Base-by-base conservation (phyloP, 768 basidiomycete species). In the Boletus pseudo-olivaceus region DNA sequence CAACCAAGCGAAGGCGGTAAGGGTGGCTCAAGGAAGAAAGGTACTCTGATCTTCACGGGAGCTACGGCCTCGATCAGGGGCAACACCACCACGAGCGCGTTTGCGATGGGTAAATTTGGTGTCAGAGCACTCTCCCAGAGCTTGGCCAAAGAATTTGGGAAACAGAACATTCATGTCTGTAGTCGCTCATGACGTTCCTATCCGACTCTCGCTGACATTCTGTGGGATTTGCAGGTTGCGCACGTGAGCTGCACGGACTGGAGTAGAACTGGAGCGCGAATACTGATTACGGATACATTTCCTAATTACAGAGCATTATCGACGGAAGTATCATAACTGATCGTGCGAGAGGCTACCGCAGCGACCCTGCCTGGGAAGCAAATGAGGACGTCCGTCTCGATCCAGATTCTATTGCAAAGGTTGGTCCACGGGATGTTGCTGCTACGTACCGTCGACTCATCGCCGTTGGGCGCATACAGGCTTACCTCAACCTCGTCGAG, bases 131-230 rank as follows among this genome's bases (percentile, higher is more conserved):
- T 90, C 43, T 79, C 81, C 0, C 88, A 90, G 71, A 87, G 86
- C 59, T 67, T 89, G 62, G 80, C 82, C 8, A 88, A 88, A 68
- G 87, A 90, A 62, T 89, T 88, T 62, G 82, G 82, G 26, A 83
- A 83, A 67, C 72, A 88, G 39, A 83, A 88, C 61, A 88, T 90
- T 47, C 87, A 90, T 68, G 88, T 84, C 19, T 47, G 76, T 58
- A 4, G 42, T 23, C 2, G 14, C 6, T 0, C 0, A 12, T 38
- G 32, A 19, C 17, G 9, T 29, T 35, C 40, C 14, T 3, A 12
- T 29, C 34, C 6, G 26, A 15, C 12, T 26, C n/a, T 47, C 14
- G 20, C 53, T 55, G 57, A 53, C 46, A 30, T 46, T 46, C 12
- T 12, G 15, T 19, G 10, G 35, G 3, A 32, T 39, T 23, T 17